phyloP scores from a whole-genome alignment of 164 flowering plant species.

The Stephania japonica region DNA sequence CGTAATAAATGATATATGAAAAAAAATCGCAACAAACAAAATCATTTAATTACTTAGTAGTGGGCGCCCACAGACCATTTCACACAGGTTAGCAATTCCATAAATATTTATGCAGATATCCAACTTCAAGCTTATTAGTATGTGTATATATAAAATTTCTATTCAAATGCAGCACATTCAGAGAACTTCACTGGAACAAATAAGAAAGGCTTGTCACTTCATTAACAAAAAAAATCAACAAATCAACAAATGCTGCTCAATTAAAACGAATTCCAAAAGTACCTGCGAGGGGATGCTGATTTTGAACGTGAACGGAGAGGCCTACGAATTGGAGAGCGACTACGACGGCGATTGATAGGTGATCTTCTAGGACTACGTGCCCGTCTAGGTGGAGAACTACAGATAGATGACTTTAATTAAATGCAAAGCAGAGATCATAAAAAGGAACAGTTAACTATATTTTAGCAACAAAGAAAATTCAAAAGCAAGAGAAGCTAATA shows the following conservation, averaged over 20 bases:
- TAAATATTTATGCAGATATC: too few species aligned
- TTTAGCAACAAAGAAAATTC: not conserved
- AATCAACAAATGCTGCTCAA: not conserved
- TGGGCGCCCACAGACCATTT: too few species aligned
- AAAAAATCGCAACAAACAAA: not conserved
- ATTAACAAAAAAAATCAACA: not conserved
- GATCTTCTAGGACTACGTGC: constrained; percentile 85
- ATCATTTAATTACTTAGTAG: too few species aligned
- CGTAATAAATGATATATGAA: not conserved
- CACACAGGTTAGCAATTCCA: too few species aligned
- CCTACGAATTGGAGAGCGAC: constrained; percentile 88
- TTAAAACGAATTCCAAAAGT: not conserved
- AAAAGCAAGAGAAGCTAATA: not conserved
- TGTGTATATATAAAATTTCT: too few species aligned
- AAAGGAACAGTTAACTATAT: not conserved
- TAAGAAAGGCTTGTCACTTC: not conserved
- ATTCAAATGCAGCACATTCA: too few species aligned
- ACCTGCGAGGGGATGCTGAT: constrained; percentile 87
- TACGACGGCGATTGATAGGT: constrained; percentile 69
- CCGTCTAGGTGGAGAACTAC: constrained; percentile 81
- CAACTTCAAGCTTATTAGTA: too few species aligned
- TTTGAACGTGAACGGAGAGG: constrained; percentile 74
- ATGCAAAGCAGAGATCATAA: not conserved
- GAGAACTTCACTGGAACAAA: not conserved
- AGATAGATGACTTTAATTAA: constrained; percentile 1